Evolutionary conservation across 306 rosid species (phyloP), one percentile per base, ranked within the genome.

Genomic region (Rosa chinensis): DNA sequence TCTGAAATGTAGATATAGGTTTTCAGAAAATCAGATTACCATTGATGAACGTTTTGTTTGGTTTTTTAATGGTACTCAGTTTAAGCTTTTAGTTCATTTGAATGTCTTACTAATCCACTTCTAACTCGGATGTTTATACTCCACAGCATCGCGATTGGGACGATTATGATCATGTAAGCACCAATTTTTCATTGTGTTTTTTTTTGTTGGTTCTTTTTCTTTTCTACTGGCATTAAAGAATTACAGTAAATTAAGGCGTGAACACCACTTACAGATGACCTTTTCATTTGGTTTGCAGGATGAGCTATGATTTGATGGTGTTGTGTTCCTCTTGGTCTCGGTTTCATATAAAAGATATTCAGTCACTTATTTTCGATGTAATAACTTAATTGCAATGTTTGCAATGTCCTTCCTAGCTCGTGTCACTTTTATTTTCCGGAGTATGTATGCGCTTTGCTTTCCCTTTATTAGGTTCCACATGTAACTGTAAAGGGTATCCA

Each of bases 121-220:
- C 70, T 72, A 47, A 70, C 52, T 79, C 56, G 35, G 23, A 21
- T 79, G 73, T 80, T 74, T 78, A 42, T 48, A 17, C 67, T 70
- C 1, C 88, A 87, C 97, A 89, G 97, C 80, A 74, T 53, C 88
- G 74, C 42, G 86, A 88, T 81, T 79, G 85, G 77, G 97, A 92
- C 53, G 88, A 88, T 84, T 74, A 87, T 76, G 71, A 45, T 77
- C 97, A 92, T 85, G 97, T 92, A 81, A 90, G 96, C 58, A 43
- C 16, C 32, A 43, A 58, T 48, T 59, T 59, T 43, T 72, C 35
- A 17, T 72, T 35, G 25, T 63, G 10, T 63, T 35, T 13, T 23
- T 61, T 23, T 63, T 25, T 28, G 67, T 61, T 62, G 4, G 8
- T 32, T 62, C 3, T 25, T 28, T 25, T 66, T 6, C 14, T 21